Base-by-base conservation (phyloP, 805 yeast species). In the Yamadazyma scolyti region DNA sequence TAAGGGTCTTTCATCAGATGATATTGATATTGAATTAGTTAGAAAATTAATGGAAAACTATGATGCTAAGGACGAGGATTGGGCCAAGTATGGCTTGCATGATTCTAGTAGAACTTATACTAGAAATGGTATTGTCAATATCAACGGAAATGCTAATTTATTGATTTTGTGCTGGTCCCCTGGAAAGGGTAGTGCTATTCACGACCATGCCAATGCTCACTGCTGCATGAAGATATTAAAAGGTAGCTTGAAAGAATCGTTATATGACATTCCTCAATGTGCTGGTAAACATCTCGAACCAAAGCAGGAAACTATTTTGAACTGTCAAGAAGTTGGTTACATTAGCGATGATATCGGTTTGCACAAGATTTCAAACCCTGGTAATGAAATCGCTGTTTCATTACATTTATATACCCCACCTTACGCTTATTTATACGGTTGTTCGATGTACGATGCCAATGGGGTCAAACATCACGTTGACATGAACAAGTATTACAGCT, bases 321-420 rank as follows among this genome's bases (percentile, higher is more conserved):
- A 46, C 16, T 39, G 57, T 20, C 61, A 74, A 48, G 63, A 68
- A 24, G 84, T 79, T 11, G 74, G 82, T 3, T 80, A 81, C 56
- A 82, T 82, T 48, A 59, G 74, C 25, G 89, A 82, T 52, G 53
- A 58, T 18, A 67, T 82, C 27, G 90, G 89, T 1, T 60, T 78
- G 34, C 90, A 82, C 56, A 62, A 72, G 41, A 79, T 82, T 49
- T 55, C 64, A 24, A 82, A 82, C 49, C 68, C 68, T 6, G 43
- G 40, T 22, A 27, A 58, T 1, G 48, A 57, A 13, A 53, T 61
- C 14, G 76, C 84, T 9, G 75, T 82, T 10, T 73, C 83, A 24
- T 65, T 82, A 51, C 89, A 82, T 53, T 65, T 82, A 32, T 82
- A 82, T 57, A 79, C 88, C 5, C 88, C 89, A 5, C 87, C 89